Base-by-base conservation (phyloP, 768 basidiomycete genomes). In the Cantharellus anzutake region DNA sequence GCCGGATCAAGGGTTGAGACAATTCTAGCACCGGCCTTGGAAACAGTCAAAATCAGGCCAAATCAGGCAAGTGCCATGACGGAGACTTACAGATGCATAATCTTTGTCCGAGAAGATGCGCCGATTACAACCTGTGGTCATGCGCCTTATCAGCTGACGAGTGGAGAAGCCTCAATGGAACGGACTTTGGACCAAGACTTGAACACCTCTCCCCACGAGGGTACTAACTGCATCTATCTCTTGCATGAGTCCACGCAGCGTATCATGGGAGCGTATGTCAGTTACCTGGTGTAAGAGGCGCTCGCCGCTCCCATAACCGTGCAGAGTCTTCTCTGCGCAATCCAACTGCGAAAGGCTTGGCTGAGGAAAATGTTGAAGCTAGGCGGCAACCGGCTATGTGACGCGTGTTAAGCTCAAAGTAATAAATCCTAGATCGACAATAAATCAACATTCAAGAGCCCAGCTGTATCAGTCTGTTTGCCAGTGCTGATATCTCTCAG, bases 241-340 rank as follows among this genome's bases (percentile, higher is more conserved):
- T 29, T 29, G 20, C 20, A 29, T 29, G 20, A 29, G 20, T 29
- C 20, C 20, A 29, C 20, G 20, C 20, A 29, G 20, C 20, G 20
- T 29, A 29, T 29, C 20, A 29, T 29, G 20, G 20, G 20, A 29
- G 20, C 20, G 20, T 29, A 29, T 29, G 20, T 29, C 20, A 29
- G 20, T 29, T 29, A 29, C 20, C 77, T 0, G 92, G 92, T 0
- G 86, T 87, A 51, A 96, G 72, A 2, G 92, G 90, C 39, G 78
- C 80, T 16, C 92, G 77, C 4, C 92, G 76, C 68, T 94, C 92
- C 90, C 90, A 96, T 59, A 87, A 79, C 57, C 92, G 73, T 39
- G 70, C 64, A 0, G 85, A 82, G 67, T 93, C 85, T 68, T 96
- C 92, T 42, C 83, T 79, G 16, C 87, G 73, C 35, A 84, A 75